A percentile compares a stretch with the other conserved stretches of the same genome.
Evolutionary conservation across 768 basidiomycete species (phyloP).

Genomic region (Daedalea quercina): DNA sequence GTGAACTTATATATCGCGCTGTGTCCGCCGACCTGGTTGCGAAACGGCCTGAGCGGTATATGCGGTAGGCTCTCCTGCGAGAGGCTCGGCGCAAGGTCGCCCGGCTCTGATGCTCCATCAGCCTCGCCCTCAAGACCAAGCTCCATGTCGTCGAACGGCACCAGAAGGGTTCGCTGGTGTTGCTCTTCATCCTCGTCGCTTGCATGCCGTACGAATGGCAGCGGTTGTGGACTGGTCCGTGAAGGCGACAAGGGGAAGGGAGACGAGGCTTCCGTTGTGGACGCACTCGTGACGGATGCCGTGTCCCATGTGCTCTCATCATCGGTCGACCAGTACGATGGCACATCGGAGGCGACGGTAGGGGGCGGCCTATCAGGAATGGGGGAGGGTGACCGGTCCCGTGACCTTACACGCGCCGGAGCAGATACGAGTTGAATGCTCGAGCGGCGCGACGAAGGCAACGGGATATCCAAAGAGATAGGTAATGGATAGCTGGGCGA

Average conservation of each 20-base stretch:
- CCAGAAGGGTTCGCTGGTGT: conserved; percentile 15
- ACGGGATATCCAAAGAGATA: background rate
- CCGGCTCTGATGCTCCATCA: conserved; percentile 14
- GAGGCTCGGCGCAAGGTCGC: conserved; percentile 32
- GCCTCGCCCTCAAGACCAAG: conserved; percentile 9
- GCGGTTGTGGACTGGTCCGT: conserved; percentile 24
- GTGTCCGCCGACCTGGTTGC: conserved; percentile 97
- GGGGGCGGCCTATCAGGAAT: conserved; percentile 16
- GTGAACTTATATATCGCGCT: conserved; percentile 97
- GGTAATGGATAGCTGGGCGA: conserved; percentile 33
- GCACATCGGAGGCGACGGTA: conserved; percentile 5
- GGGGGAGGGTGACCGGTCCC: conserved; percentile 16
- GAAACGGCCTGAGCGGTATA: conserved; percentile 90
- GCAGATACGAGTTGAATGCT: conserved; percentile 25
- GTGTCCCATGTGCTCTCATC: conserved; percentile 77
- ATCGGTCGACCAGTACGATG: conserved; percentile 55
- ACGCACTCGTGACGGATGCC: conserved; percentile 56
- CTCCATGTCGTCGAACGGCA: conserved; percentile 15
- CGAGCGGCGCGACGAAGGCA: background rate
- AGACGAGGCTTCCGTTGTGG: conserved; percentile 45
- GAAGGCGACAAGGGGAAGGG: conserved; percentile 28
- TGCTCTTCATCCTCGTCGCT: conserved; percentile 28
- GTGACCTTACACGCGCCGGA: conserved; percentile 10
- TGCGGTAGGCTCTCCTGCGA: conserved; percentile 67
- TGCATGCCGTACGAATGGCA: conserved; percentile 21